Evolutionary conservation across 2,329 filamentous ascomycete genomes (phyloP), one percentile per base, ranked within the genome.

Genomic region (Nannizzia gypsea): DNA sequence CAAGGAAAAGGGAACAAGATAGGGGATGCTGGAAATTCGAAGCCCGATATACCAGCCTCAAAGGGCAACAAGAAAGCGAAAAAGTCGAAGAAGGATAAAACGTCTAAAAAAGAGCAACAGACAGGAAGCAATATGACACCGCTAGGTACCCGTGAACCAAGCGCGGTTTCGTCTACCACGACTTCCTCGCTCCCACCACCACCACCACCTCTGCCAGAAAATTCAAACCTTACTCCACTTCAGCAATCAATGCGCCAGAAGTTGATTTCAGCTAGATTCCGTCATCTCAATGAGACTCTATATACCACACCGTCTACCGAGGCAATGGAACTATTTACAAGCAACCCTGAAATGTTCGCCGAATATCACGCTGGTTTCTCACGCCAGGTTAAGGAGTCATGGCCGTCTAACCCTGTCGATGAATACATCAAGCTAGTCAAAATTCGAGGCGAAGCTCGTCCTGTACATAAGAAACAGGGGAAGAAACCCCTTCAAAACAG

Each of bases 281-380:
- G 93, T 64, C 90, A 97, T 74, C 84, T 99, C 63, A 99, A 99
- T 73, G 88, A 99, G 77, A 92, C 90, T 0, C 85, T 99, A 13
- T 99, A 99, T 77, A 97, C 92, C 3, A 89, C 86, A 6, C 89
- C 91, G 0, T 99, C 93, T 0, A 78, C 80, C 38, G 85, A 93
- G 65, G 88, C 93, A n/a, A 84, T 93, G 66, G 77, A 81, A 57
- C 83, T 97, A 24, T 97, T 99, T 77, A 79, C 83, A 57, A 80
- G 87, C 36, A 89, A 89, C 56, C 93, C 93, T 0, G 89, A 95
- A 70, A 91, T 97, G 81, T 99, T 97, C 76, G 81, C 84, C 66
- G 91, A 97, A 75, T 99, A 99, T 74, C 93, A 99, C 76, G 87
- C 90, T 63, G 93, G 93, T 36, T 99, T 99, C 80, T 87, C 91